Base-by-base conservation (phyloP, 2,329 filamentous ascomycete genomes). In the Aureobasidium sp. region DNA sequence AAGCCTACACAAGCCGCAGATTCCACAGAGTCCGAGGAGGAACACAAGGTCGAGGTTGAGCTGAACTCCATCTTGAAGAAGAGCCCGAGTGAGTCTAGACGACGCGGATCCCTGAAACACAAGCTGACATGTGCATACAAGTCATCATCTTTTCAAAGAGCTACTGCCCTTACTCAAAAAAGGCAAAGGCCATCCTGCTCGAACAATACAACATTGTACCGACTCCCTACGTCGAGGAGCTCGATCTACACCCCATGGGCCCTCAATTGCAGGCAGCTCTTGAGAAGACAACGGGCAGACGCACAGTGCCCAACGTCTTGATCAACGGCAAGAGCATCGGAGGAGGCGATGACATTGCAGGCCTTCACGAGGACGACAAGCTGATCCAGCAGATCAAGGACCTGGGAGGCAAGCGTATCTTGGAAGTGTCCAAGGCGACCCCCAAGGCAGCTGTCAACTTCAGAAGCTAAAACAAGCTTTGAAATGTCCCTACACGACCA, bases 61-160 rank as follows among this genome's bases (percentile, higher is more conserved):
- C 70, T 97, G 58, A 85, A 89, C 63, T 68, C 70, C 6, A 95
- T 97, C 44, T 70, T 97, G 59, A 93, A 90, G 73, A 85, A 83
- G 64, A 65, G 62, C 49, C 64, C 63, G 6, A 66, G 61, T 57
- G 65, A 62, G 60, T 56, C 16, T 21, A 25, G 22, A n/a, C 22
- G 10, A 27, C 4, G 2, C 16, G 6, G 4, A 37, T 14, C 32
- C 38, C 11, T 3, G 11, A 27, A 16, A 41, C 7, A 39, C 29
- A 19, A n/a, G 32, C 34, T 47, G 10, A 45, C 51, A 24, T 7
- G 12, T 30, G 16, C 16, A 2, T 16, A 11, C 39, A 58, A n/a
- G 56, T 97, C 56, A 87, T 96, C 67, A 88, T 98, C 62, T 97
- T 97, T 74, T 95, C 90, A 59, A 97, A 98, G 71, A 81, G 86